phyloP scores from a whole-genome alignment of 1,284 basidiomycete genomes.

The Meripilus lineatus region DNA sequence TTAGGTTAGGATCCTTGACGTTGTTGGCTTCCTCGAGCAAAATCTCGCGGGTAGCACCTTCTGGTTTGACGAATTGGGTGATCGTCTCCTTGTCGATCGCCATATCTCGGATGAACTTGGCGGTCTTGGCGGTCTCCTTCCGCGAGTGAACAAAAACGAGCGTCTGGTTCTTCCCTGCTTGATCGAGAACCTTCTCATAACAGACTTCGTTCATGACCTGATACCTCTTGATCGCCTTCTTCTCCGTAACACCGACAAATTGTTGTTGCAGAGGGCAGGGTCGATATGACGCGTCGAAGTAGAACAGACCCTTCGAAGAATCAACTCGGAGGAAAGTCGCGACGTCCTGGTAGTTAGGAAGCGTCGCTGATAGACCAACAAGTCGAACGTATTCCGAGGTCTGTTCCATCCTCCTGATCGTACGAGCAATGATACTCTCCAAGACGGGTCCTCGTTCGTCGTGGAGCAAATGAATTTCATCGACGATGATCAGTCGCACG shows the following conservation, averaged over 20 bases:
- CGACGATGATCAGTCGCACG: constrained; percentile 95
- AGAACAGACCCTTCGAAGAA: constrained; percentile 89
- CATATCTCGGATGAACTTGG: constrained; percentile 90
- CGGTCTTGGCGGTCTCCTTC: constrained; percentile 98
- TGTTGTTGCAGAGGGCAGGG: constrained; percentile 96
- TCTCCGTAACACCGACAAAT: constrained; percentile 97
- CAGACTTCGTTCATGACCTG: constrained; percentile 99
- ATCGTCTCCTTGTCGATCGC: constrained; percentile 97
- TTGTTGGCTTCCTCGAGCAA: constrained; percentile 81
- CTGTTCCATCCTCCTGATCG: constrained; percentile 94
- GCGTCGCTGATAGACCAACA: constrained; percentile 92
- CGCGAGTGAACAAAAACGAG: constrained; percentile 98
- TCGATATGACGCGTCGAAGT: constrained; percentile 92
- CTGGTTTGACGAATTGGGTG: constrained; percentile 90
- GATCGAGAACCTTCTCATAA: constrained; percentile 97
- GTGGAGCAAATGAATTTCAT: constrained; percentile 97
- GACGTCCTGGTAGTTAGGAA: constrained; percentile 99
- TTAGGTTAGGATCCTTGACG: constrained; percentile 81
- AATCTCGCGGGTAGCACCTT: constrained; percentile 86
- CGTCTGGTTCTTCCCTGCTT: constrained; percentile 87
- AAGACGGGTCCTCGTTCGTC: constrained; percentile 98
- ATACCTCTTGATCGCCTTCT: constrained; percentile 98
- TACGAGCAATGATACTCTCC: constrained; percentile 88
- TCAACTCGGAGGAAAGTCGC: constrained; percentile 97
- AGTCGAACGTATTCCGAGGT: constrained; percentile 90